Evolutionary conservation across 73 alveolate species (phyloP).

Genomic region (Paramecium biaurelia): DNA sequence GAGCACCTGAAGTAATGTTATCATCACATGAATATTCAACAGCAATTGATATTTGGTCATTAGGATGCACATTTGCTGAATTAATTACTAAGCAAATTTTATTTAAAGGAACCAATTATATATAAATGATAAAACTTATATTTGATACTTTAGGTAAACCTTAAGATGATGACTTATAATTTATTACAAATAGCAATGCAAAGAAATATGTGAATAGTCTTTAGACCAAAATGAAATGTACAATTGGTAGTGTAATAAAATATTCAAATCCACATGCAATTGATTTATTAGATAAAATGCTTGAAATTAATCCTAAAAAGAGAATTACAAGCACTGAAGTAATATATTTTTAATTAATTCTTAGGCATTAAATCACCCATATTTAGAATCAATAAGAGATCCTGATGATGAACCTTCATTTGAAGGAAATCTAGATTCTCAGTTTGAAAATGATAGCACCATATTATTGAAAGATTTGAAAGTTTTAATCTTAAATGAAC

Average conservation of each 20-base stretch:
- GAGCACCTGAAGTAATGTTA: slow-evolving; percentile 82
- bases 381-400: slow-evolving; percentile 51
- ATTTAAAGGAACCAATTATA: slow-evolving; percentile 72
- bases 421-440: slow-evolving; percentile 19
- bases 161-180: slow-evolving; percentile 36
- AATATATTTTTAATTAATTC: background rate
- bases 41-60: slow-evolving; percentile 78
- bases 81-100: slow-evolving; percentile 64
- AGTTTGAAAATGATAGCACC: slow-evolving; percentile 12
- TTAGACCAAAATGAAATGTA: background rate
- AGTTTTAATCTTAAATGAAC: background rate
- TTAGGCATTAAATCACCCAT: slow-evolving; percentile 9
- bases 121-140: slow-evolving; percentile 68
- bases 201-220: slow-evolving; percentile 43
- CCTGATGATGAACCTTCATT: slow-evolving; percentile 42
- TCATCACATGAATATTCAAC: slow-evolving; percentile 70
- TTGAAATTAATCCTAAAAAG: slow-evolving; percentile 45
- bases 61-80: slow-evolving; percentile 80
- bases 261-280: slow-evolving; percentile 44
- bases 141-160: slow-evolving; percentile 55
- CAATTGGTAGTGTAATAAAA: background rate
- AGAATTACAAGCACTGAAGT: slow-evolving; percentile 28
- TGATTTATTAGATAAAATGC: slow-evolving; percentile 54
- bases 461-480: background rate
- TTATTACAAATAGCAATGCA: slow-evolving; percentile 21